A percentile compares a stretch with the other conserved stretches of the same genome.
These are phyloP conservation scores for Hippophae tibetana DNA, from an alignment of 306 rosid genomes.

Conservation along the genomic window DNA sequence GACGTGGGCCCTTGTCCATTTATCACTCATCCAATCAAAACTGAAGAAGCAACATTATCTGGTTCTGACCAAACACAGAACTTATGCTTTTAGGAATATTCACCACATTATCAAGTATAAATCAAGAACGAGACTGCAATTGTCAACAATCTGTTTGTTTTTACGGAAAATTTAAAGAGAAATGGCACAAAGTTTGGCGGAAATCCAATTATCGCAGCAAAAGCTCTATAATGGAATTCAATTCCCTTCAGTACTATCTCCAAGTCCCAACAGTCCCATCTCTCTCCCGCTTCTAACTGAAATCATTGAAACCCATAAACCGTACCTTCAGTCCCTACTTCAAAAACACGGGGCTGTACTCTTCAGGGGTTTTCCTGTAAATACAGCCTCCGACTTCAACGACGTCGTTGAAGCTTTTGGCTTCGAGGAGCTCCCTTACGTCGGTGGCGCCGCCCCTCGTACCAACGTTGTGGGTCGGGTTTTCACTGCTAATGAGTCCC, in stretches of 20 bases:
- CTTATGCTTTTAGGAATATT: too few species aligned
- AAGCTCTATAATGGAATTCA: constrained; percentile 40
- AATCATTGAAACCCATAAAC: constrained; percentile 38
- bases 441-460: constrained; percentile 82
- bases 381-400: constrained; percentile 61
- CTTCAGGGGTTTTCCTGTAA: constrained; percentile 46
- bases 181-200: constrained; percentile 23
- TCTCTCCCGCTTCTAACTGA: constrained; percentile 22
- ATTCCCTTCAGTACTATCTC: constrained; percentile 42
- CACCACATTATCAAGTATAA: too few species aligned
- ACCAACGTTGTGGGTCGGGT: constrained; percentile 71
- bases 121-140: too few species aligned
- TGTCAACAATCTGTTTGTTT: too few species aligned
- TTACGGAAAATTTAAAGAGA: not conserved
- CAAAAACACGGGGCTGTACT: constrained; percentile 61
- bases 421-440: constrained; percentile 76
- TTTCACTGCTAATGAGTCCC: constrained; percentile 85
- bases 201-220: constrained; percentile 47
- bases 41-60: too few species aligned
- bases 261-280: constrained; percentile 10
- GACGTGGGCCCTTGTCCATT: too few species aligned
- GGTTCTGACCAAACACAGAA: too few species aligned
- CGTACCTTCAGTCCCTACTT: constrained; percentile 36
- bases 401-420: constrained; percentile 67
- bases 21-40: too few species aligned